These are phyloP conservation scores for Acorus gramineus DNA, from an alignment of 106 monocot species.

Conservation along the genomic window DNA sequence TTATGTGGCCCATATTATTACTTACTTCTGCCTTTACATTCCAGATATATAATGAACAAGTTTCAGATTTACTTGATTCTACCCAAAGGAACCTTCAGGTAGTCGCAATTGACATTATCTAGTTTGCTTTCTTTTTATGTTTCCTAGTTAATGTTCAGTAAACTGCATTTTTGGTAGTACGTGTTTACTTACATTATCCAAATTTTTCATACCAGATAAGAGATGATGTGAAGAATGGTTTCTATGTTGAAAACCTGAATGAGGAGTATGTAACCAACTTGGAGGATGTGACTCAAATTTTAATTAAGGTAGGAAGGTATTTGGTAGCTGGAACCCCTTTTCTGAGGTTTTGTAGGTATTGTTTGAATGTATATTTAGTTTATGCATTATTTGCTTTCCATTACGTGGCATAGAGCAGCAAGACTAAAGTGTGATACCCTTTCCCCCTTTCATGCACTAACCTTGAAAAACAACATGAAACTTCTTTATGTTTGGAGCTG, in stretches of 20 bases:
- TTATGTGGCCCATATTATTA: neutral
- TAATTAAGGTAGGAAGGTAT: constrained; percentile 46
- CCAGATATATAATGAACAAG: constrained; percentile 80
- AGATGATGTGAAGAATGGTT: constrained; percentile 49
- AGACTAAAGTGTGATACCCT: too few relatives aligned
- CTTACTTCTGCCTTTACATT: neutral
- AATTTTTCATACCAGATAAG: constrained; percentile 39
- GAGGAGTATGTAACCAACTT: constrained; percentile 70
- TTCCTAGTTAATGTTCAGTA: neutral
- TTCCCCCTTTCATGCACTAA: too few relatives aligned
- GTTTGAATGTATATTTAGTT: too few relatives aligned
- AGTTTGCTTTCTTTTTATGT: neutral
- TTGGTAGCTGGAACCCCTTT: too few relatives aligned
- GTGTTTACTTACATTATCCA: neutral
- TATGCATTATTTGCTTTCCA: too few relatives aligned
- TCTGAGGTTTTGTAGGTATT: too few relatives aligned
- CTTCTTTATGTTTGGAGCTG: too few relatives aligned
- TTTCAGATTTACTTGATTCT: constrained; percentile 79
- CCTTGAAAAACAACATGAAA: too few relatives aligned
- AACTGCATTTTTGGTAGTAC: neutral
- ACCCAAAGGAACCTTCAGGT: constrained; percentile 81
- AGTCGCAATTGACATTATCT: neutral
- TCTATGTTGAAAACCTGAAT: constrained; percentile 82
- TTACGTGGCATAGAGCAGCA: too few relatives aligned
- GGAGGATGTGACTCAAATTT: constrained; percentile 74